Conservation (phyloP, 441 rosid species). For the Pelargonium fulgidum region DNA sequence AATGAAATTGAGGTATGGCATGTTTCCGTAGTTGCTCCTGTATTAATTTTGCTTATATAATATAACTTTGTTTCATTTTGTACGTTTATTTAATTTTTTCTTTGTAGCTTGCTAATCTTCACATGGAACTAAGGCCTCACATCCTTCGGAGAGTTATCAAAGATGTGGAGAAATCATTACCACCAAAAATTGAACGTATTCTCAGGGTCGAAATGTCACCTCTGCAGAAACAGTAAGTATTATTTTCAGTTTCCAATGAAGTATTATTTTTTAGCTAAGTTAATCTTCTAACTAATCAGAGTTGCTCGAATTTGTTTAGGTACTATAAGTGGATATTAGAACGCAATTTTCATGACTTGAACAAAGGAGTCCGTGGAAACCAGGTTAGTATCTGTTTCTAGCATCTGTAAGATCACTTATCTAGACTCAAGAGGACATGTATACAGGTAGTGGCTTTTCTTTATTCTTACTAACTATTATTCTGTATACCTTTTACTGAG, state of each 20-base stretch:
- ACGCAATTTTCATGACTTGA: conserved; percentile 96
- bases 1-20: conserved; percentile 81
- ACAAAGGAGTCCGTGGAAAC: conserved; percentile 99
- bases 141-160: conserved; percentile 96
- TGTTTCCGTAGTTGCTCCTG: conserved; percentile 10
- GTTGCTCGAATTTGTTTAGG: conserved; percentile 36
- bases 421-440: background rate
- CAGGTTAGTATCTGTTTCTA: conserved; percentile 50
- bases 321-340: conserved; percentile 99
- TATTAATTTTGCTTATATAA: background rate
- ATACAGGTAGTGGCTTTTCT: background rate
- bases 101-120: conserved; percentile 90
- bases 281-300: background rate
- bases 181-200: conserved; percentile 98
- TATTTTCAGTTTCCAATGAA: conserved; percentile 16
- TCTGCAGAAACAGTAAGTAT: conserved; percentile 92
- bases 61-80: conserved; percentile 15
- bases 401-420: conserved; percentile 8
- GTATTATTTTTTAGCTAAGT: background rate
- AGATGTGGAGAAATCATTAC: conserved; percentile 98
- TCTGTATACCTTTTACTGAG: background rate
- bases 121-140: conserved; percentile 97
- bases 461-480: background rate
- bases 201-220: conserved; percentile 99
- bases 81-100: conserved; percentile 16